phyloP scores from a whole-genome alignment of 345 rosid species.

The Hibiscus syriacus region DNA sequence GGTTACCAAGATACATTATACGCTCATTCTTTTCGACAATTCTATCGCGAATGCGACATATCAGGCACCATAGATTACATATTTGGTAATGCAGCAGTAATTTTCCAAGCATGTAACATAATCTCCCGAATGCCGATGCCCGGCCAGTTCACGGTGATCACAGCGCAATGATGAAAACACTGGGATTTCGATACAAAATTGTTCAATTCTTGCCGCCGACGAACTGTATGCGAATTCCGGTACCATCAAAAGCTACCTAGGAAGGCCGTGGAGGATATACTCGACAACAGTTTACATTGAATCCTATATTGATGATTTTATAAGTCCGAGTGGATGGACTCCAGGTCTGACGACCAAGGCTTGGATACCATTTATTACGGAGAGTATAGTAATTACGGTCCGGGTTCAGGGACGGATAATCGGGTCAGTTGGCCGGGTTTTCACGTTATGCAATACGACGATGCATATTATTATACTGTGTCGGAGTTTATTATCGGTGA shows the following conservation, averaged over 20 bases:
- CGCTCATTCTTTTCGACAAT: conserved; percentile 64
- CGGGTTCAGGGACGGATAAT: conserved; percentile 49
- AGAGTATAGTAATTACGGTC: conserved; percentile 68
- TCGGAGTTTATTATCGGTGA: conserved; percentile 59
- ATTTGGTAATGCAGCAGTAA: conserved; percentile 67
- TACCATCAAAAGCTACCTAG: conserved; percentile 53
- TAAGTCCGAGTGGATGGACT: conserved; percentile 61
- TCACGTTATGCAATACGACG: conserved; percentile 54
- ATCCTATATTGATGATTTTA: conserved; percentile 62
- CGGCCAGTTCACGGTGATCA: conserved; percentile 60
- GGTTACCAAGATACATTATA: conserved; percentile 76
- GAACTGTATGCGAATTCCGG: conserved; percentile 30
- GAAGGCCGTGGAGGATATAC: conserved; percentile 67
- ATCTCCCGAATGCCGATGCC: conserved; percentile 56
- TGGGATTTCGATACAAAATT: conserved; percentile 73
- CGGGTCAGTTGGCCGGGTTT: conserved; percentile 73
- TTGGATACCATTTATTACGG: conserved; percentile 62
- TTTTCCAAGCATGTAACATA: conserved; percentile 65
- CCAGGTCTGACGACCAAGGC: conserved; percentile 38
- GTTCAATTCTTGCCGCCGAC: conserved; percentile 49
- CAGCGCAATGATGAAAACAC: conserved; percentile 77
- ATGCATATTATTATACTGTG: conserved; percentile 55
- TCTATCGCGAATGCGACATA: conserved; percentile 71
- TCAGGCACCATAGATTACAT: conserved; percentile 64
- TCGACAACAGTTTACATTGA: conserved; percentile 56